Percentiles rank a stretch among this genome's conserved stretches.
Evolutionary conservation across 805 yeast species (phyloP).

Genomic region (Pichia thaimueangensis): DNA sequence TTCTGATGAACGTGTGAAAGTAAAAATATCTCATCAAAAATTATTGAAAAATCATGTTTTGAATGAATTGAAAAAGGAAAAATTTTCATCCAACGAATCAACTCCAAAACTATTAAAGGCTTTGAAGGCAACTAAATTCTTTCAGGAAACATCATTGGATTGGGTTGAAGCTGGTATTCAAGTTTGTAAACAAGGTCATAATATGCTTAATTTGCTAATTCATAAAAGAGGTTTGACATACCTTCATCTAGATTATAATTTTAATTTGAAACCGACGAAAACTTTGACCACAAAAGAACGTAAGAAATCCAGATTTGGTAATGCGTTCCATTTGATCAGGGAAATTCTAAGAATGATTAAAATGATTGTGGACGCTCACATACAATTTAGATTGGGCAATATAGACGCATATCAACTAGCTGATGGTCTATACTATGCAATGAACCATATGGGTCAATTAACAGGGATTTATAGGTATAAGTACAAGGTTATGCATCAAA

Average conservation of each 20-base stretch:
- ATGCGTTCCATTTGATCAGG: slow-evolving; percentile 89
- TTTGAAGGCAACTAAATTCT: slow-evolving; percentile 74
- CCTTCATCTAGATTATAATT: slow-evolving; percentile 89
- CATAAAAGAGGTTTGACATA: slow-evolving; percentile 90
- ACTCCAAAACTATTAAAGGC: slow-evolving; percentile 57
- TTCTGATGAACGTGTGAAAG: slow-evolving; percentile 60
- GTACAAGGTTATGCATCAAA: slow-evolving; percentile 97
- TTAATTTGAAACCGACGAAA: slow-evolving; percentile 92
- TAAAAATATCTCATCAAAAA: slow-evolving; percentile 83
- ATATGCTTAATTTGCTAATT: slow-evolving; percentile 82
- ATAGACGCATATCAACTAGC: slow-evolving; percentile 92
- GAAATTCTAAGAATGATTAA: slow-evolving; percentile 83
- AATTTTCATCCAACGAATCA: slow-evolving; percentile 35
- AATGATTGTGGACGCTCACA: slow-evolving; percentile 87
- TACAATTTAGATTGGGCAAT: slow-evolving; percentile 82
- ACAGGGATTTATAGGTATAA: slow-evolving; percentile 97
- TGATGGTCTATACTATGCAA: slow-evolving; percentile 84
- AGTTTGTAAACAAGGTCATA: slow-evolving; percentile 87
- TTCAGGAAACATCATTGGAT: slow-evolving; percentile 86
- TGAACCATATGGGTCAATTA: slow-evolving; percentile 90
- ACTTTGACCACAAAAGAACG: slow-evolving; percentile 95
- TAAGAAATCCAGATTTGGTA: slow-evolving; percentile 91
- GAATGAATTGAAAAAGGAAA: slow-evolving; percentile 54
- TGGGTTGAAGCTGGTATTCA: slow-evolving; percentile 99
- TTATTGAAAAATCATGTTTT: slow-evolving; percentile 69